Conservation (phyloP, 2,329 filamentous ascomycete species). For the Diplodia mutila region DNA sequence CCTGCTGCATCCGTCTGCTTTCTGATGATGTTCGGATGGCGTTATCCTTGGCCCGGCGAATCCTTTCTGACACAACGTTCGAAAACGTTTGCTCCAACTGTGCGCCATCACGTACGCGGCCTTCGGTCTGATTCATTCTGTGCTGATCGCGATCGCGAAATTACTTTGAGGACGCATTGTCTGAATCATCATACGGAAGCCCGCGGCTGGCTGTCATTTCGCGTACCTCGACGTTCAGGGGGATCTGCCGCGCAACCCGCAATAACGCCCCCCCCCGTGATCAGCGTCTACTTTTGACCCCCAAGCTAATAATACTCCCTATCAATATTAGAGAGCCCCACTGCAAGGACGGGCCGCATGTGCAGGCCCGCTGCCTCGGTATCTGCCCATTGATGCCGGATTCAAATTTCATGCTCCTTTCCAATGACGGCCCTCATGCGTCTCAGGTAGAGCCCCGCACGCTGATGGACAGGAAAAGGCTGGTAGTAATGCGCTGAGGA, state of each 20-base stretch:
- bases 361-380: not conserved
- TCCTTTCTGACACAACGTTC: constrained; percentile 8
- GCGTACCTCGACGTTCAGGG: constrained; percentile 1
- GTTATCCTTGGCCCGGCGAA: not conserved
- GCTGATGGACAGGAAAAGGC: not conserved
- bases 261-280: not conserved
- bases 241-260: constrained; percentile 14
- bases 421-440: not conserved
- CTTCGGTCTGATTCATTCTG: too few species aligned
- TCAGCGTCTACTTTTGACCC: constrained; percentile 1
- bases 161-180: not conserved
- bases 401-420: not conserved
- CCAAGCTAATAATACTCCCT: constrained; percentile 11
- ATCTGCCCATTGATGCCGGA: not conserved
- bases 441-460: not conserved
- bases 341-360: not conserved
- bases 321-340: not conserved
- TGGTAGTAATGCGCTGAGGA: too few species aligned
- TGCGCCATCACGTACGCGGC: not conserved
- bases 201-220: not conserved
- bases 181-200: not conserved
- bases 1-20: not conserved
- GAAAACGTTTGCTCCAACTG: not conserved
- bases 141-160: not conserved
- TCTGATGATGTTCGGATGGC: not conserved